Evolutionary conservation across 148 eudicot species (phyloP).

Genomic region (Polygonum maritimum): DNA sequence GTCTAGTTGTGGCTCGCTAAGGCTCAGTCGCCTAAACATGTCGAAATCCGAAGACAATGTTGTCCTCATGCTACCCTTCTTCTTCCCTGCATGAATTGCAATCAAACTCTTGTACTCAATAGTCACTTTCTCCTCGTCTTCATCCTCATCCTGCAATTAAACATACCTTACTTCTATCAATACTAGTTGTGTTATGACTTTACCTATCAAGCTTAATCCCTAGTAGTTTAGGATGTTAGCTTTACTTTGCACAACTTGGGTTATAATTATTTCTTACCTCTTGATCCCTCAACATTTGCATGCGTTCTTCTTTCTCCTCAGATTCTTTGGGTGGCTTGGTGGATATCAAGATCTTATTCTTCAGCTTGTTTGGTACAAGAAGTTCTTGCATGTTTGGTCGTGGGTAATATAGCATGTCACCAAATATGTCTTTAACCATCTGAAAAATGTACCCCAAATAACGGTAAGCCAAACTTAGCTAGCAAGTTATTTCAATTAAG

Average conservation of each 20-base stretch:
- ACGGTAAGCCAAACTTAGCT: too few relatives aligned
- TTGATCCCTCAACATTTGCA: background rate
- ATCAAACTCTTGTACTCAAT: constrained; percentile 39
- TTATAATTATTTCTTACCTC: background rate
- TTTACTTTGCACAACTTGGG: background rate
- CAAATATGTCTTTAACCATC: constrained; percentile 50
- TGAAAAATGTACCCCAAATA: constrained; percentile 9
- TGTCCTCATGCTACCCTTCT: constrained; percentile 22
- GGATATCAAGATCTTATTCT: constrained; percentile 41
- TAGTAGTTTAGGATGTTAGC: background rate
- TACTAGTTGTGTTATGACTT: background rate
- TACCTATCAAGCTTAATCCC: background rate
- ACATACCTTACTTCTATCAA: background rate
- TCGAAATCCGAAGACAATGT: constrained; percentile 18
- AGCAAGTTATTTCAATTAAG: too few relatives aligned
- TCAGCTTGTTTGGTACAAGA: constrained; percentile 43
- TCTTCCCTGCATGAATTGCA: constrained; percentile 45
- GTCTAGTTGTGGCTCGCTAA: constrained; percentile 44
- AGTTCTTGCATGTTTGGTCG: constrained; percentile 20
- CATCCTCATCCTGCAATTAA: constrained; percentile 22
- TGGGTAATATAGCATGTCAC: constrained; percentile 22
- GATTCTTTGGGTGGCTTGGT: constrained; percentile 53
- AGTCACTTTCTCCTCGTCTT: constrained; percentile 18
- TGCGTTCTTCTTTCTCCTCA: constrained; percentile 14
- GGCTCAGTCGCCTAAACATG: constrained; percentile 41